A percentile compares a stretch with the other conserved stretches of the same genome.
These are phyloP conservation scores for Colletotrichum karsti DNA, from an alignment of 2,329 filamentous ascomycete species.

Conservation along the genomic window DNA sequence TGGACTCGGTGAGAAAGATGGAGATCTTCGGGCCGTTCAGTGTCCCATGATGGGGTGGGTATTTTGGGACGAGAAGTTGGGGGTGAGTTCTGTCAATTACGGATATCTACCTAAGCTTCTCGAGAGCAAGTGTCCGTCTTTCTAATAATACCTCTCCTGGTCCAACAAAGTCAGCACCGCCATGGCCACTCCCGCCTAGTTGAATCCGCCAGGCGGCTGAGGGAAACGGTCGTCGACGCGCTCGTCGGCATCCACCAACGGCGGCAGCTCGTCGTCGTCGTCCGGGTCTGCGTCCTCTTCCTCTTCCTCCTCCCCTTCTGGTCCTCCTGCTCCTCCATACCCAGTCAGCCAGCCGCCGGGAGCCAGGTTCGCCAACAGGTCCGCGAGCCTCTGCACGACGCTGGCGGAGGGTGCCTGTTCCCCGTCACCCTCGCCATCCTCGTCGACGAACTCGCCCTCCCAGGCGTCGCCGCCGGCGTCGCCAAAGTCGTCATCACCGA, in stretches of 20 bases:
- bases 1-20: too few relatives aligned
- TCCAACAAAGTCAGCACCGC: too few relatives aligned
- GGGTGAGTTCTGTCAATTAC: too few relatives aligned
- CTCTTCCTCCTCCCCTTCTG: background rate
- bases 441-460: slow-evolving; percentile 28
- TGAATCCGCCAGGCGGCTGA: background rate
- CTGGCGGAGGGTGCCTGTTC: slow-evolving; percentile 7
- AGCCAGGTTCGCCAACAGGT: slow-evolving; percentile 13
- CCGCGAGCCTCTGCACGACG: slow-evolving; percentile 16
- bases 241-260: background rate
- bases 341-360: slow-evolving; percentile 14
- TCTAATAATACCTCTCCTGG: too few relatives aligned
- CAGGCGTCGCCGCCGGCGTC: slow-evolving; percentile 18
- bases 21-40: too few relatives aligned
- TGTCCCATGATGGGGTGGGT: too few relatives aligned
- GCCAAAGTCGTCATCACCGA: too few relatives aligned
- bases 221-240: slow-evolving; percentile 4
- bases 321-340: background rate
- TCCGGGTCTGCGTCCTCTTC: slow-evolving; percentile 10
- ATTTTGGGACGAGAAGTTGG: too few relatives aligned
- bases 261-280: slow-evolving; percentile 8
- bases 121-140: too few relatives aligned
- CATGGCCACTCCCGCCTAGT: background rate
- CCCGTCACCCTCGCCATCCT: slow-evolving; percentile 16
- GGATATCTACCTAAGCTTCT: too few relatives aligned